Conservation (phyloP, 129 eudicot genomes). For the Oenanthe sinensis region DNA sequence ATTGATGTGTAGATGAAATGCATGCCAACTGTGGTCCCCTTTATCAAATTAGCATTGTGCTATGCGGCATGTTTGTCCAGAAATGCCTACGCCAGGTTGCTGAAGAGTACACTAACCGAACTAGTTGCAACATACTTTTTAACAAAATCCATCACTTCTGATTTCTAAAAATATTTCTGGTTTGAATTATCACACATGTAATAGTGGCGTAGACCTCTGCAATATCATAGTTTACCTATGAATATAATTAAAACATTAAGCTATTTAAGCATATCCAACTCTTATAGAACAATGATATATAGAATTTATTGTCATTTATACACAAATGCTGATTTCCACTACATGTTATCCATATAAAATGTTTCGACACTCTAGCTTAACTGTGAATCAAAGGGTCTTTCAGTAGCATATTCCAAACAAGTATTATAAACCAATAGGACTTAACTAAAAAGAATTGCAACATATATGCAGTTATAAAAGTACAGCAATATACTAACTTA, state of each 20-base stretch:
- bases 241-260: neutral
- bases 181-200: constrained; percentile 57
- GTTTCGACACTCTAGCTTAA: too few relatives aligned
- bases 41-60: neutral
- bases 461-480: too few relatives aligned
- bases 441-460: too few relatives aligned
- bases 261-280: neutral
- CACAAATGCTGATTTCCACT: neutral
- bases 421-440: too few relatives aligned
- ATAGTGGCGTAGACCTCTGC: constrained; percentile 65
- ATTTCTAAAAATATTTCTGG: constrained; percentile 44
- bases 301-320: too few relatives aligned
- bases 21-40: neutral
- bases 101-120: constrained; percentile 44
- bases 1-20: neutral
- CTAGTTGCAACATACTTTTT: constrained; percentile 60
- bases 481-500: too few relatives aligned
- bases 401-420: too few relatives aligned
- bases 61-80: constrained; percentile 51
- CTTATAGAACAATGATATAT: too few relatives aligned
- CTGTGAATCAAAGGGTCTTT: too few relatives aligned
- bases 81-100: constrained; percentile 72
- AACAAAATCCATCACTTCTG: constrained; percentile 59
- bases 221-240: constrained; percentile 69
- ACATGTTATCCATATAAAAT: too few relatives aligned